A percentile compares a stretch with the other conserved stretches of the same genome.
These are phyloP conservation scores for Mycena pura DNA, from an alignment of 768 basidiomycete species.

Conservation along the genomic window DNA sequence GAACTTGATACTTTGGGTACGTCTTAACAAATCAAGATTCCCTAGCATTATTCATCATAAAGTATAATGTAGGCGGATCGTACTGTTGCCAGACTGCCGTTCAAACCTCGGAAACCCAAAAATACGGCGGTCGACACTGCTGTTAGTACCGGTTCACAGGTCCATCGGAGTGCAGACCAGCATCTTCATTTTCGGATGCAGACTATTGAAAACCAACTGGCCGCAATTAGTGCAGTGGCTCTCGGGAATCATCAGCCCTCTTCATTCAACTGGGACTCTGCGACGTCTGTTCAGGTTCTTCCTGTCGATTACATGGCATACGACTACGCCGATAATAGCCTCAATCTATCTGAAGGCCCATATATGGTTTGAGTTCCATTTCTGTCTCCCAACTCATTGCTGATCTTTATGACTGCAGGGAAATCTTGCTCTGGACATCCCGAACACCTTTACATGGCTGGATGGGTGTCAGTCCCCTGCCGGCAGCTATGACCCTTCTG, in stretches of 20 bases:
- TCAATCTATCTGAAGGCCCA: neutral
- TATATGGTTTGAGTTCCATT: neutral
- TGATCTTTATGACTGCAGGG: neutral
- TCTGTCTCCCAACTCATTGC: neutral
- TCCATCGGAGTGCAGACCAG: neutral
- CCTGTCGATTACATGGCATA: neutral
- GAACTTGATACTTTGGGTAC: constrained; percentile 10
- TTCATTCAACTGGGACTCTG: neutral
- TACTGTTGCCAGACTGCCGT: neutral
- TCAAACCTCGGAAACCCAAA: neutral
- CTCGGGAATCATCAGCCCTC: neutral
- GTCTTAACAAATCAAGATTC: too few relatives aligned
- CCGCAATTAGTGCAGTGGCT: neutral
- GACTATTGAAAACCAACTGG: constrained; percentile 4
- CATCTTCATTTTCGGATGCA: constrained; percentile 9
- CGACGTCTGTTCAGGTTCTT: neutral
- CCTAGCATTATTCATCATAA: too few relatives aligned
- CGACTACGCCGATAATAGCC: neutral
- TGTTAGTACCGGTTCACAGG: neutral
- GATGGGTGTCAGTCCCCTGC: too few relatives aligned
- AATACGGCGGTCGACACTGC: neutral
- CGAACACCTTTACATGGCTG: neutral
- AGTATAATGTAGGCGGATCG: constrained; percentile 3
- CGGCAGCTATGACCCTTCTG: too few relatives aligned
- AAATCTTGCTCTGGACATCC: neutral